phyloP scores from a whole-genome alignment of 2,329 filamentous ascomycete genomes.

The Aureobasidium sp. region DNA sequence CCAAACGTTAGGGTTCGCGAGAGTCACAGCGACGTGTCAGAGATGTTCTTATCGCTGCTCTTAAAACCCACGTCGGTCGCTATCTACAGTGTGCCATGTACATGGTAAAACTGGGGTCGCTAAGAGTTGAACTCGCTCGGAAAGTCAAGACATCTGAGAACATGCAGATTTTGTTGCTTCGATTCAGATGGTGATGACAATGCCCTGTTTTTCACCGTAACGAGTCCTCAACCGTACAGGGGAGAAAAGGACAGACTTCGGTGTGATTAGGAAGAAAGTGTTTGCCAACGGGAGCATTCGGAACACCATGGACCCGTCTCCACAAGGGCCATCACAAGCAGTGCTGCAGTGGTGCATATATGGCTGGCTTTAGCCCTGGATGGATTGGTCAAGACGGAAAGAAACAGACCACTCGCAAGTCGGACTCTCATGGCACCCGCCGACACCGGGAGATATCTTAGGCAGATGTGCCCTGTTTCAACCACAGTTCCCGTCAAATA shows the following conservation, averaged over 20 bases:
- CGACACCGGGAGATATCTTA: slow-evolving; percentile 1
- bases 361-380: neutral
- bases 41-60: slow-evolving; percentile 3
- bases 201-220: neutral
- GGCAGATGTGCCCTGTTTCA: neutral
- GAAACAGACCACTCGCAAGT: neutral
- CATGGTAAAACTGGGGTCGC: neutral
- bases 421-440: neutral
- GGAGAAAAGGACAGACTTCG: slow-evolving; percentile 7
- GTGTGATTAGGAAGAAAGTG: neutral
- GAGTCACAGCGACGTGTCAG: slow-evolving; percentile 4
- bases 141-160: neutral
- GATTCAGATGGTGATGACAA: neutral
- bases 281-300: neutral
- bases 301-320: neutral
- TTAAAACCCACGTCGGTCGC: neutral
- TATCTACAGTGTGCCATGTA: neutral
- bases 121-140: neutral
- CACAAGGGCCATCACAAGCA: neutral
- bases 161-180: neutral
- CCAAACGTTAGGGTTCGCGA: neutral
- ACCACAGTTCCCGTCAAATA: neutral
- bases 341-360: neutral
- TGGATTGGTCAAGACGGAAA: neutral
- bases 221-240: neutral